Conservation (phyloP, 495 filamentous ascomycete species). For the Xylaria telfairii region DNA sequence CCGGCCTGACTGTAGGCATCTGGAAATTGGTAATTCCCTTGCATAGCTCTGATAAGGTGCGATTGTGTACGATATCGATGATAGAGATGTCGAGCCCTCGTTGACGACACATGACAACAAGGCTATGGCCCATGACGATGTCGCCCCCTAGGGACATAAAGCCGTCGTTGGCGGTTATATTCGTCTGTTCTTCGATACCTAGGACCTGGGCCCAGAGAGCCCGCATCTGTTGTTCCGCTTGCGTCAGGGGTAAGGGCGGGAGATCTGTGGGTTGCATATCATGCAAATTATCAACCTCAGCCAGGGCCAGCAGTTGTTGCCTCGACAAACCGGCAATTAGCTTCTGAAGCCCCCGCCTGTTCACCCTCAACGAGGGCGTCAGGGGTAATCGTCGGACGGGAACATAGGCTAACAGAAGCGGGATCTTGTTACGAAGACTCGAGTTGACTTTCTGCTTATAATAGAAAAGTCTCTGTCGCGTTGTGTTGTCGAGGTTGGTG, state of each 20-base stretch:
- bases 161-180: constrained; percentile 48
- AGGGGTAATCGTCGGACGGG: constrained; percentile 51
- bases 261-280: constrained; percentile 42
- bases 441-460: constrained; percentile 47
- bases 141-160: constrained; percentile 55
- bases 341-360: constrained; percentile 48
- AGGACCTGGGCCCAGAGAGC: constrained; percentile 51
- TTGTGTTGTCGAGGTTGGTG: constrained; percentile 34
- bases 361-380: constrained; percentile 50
- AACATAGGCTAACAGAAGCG: constrained; percentile 49
- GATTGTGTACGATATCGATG: constrained; percentile 45
- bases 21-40: constrained; percentile 35
- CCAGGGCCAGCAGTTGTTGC: constrained; percentile 45
- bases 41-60: constrained; percentile 49
- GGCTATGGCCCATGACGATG: constrained; percentile 45
- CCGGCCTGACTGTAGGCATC: constrained; percentile 34
- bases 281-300: constrained; percentile 39
- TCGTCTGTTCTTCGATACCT: constrained; percentile 40
- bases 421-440: constrained; percentile 43
- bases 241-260: constrained; percentile 51
- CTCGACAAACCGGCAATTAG: constrained; percentile 46
- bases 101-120: constrained; percentile 48
- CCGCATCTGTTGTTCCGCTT: constrained; percentile 51
- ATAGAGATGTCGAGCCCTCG: constrained; percentile 45
- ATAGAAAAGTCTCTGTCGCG: constrained; percentile 46